Evolutionary conservation across 2,329 filamentous ascomycete species (phyloP).

Genomic region (Colletotrichum tanaceti): DNA sequence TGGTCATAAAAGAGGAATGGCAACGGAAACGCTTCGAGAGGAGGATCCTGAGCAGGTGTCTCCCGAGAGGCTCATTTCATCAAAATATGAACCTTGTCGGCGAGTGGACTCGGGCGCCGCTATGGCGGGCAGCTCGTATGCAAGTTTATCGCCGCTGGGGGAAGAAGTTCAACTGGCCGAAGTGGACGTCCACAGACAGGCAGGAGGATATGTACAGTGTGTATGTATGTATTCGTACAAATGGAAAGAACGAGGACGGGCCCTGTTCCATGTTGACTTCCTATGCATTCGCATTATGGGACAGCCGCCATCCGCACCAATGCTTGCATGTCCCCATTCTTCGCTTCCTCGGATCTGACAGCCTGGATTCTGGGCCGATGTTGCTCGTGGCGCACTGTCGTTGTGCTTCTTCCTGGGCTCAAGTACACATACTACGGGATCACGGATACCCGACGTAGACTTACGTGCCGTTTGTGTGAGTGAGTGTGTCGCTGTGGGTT

Average conservation of each 20-base stretch:
- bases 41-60: too few relatives aligned
- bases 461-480: not conserved
- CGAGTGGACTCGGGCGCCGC: slow-evolving; percentile 4
- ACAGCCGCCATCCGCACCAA: too few relatives aligned
- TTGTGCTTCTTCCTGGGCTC: not conserved
- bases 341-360: too few relatives aligned
- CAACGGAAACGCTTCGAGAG: too few relatives aligned
- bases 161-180: too few relatives aligned
- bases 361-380: not conserved
- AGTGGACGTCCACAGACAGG: too few relatives aligned
- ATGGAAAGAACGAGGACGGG: not conserved
- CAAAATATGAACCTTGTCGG: not conserved
- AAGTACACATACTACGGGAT: not conserved
- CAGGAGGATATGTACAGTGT: too few relatives aligned
- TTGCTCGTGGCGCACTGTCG: slow-evolving; percentile 7
- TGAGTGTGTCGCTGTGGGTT: slow-evolving; percentile 17
- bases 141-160: not conserved
- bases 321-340: too few relatives aligned
- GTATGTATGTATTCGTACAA: not conserved
- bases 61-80: slow-evolving; percentile 19
- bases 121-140: not conserved
- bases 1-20: not conserved
- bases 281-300: too few relatives aligned
- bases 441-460: not conserved
- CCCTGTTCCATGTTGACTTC: slow-evolving; percentile 1